phyloP scores from a whole-genome alignment of 257 asterid genomes.

The Solanum appendiculatum region DNA sequence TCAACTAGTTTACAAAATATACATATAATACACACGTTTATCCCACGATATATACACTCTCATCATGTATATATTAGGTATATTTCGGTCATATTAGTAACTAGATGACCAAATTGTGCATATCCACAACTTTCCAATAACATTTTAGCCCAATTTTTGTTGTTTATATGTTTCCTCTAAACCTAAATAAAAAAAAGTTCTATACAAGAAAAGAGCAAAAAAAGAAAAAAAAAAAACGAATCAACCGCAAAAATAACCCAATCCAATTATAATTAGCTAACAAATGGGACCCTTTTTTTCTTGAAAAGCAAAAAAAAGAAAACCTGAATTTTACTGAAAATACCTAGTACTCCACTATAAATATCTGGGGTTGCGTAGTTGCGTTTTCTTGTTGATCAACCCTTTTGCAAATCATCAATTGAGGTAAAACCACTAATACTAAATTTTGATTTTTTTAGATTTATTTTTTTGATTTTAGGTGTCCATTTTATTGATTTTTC shows the following conservation, averaged over 20 bases:
- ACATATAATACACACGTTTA: no score
- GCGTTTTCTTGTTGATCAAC: background rate
- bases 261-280: background rate
- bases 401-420: background rate
- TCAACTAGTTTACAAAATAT: background rate
- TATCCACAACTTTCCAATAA: no score
- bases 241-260: background rate
- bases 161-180: background rate
- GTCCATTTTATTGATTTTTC: slow-evolving; percentile 5
- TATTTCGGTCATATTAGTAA: no score
- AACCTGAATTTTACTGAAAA: background rate
- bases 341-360: background rate
- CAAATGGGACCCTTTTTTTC: background rate
- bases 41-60: background rate
- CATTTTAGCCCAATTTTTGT: background rate
- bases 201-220: background rate
- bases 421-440: background rate
- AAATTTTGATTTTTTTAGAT: background rate
- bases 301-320: background rate
- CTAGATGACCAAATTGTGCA: no score
- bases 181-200: background rate
- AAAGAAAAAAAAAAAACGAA: background rate
- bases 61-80: no score
- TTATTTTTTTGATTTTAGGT: background rate
- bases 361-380: background rate